Base-by-base conservation (phyloP, 352 stramenopile genomes). In the Pythium coloratum region DNA sequence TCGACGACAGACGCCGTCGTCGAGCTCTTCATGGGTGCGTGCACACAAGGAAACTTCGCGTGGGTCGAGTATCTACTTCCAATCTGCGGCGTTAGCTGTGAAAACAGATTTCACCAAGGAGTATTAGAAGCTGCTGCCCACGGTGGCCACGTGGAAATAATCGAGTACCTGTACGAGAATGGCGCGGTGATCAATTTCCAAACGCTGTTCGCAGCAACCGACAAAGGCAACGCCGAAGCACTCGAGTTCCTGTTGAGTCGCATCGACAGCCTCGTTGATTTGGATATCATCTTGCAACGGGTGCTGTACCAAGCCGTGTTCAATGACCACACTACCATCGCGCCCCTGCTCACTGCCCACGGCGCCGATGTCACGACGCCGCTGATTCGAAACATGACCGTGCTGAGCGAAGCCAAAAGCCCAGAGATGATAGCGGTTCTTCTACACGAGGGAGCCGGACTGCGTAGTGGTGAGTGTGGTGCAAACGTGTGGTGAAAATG, bases 231-330 rank as follows among this genome's bases (percentile, higher is more conserved):
- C 20, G 14, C 12, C 6, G 49, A 55, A n/a, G 49, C n/a, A 6
- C 24, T 55, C 10, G 49, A 55, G 49, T 13, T 55, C 49, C 49
- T 55, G 10, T 24, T 55, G 9, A 33, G n/a, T 36, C 49, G n/a
- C 26, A 10, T 36, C 49, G 26, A 55, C 10, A 36, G 18, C 7
- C 3, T 9, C 9, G 46, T 26, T 6, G n/a, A 16, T 5, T 32
- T 53, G 2, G 46, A 30, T n/a, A 9, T 28, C 1, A 4, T 53
- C n/a, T 26, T 13, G n/a, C 49, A 24, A 13, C 24, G 6, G 26
- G 9, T 55, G 10, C 10, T 55, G 9, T 16, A 10, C 26, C 20
- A 10, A 2, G 26, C 49, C 26, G 49, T 55, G 26, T 10, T 24
- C 3, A 8, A 36, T 2, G 49, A 55, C 6, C 5, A 30, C 20